A percentile compares a stretch with the other conserved stretches of the same genome.
Conservation (phyloP, 1,284 basidiomycete genomes). For the Termitomyces sp. region DNA sequence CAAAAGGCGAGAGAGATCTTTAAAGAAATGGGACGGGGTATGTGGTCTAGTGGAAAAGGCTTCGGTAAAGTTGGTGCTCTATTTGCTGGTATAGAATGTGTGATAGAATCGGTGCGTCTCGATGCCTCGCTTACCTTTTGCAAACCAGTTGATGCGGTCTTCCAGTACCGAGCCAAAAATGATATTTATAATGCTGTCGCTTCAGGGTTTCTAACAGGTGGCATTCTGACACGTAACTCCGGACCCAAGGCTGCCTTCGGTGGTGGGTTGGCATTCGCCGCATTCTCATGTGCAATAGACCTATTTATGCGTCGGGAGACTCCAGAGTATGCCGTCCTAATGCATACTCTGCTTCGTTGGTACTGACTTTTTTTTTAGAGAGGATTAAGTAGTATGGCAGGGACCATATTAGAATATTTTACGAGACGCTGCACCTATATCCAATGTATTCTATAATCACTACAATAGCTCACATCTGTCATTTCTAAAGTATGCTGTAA, state of each 20-base stretch:
- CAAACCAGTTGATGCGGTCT: conserved; percentile 5
- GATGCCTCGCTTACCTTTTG: not conserved
- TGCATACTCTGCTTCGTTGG: not conserved
- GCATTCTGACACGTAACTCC: conserved; percentile 78
- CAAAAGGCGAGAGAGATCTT: conserved; percentile 87
- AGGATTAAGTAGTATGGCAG: conserved; percentile 29
- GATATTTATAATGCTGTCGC: conserved; percentile 83
- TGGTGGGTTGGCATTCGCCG: conserved; percentile 86
- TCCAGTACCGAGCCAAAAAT: conserved; percentile 91
- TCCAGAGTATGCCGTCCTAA: conserved; percentile 60
- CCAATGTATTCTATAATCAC: conserved; percentile 19
- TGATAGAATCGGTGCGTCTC: conserved; percentile 86
- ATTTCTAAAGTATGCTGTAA: not conserved
- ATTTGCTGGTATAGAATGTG: conserved; percentile 92
- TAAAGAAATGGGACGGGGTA: conserved; percentile 91
- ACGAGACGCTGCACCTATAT: conserved; percentile 16
- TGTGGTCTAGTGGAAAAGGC: conserved; percentile 88
- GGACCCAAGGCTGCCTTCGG: conserved; percentile 79
- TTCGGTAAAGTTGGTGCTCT: conserved; percentile 95
- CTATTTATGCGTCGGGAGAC: conserved; percentile 82
- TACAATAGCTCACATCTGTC: not conserved
- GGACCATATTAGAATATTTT: conserved; percentile 16
- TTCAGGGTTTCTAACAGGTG: conserved; percentile 73
- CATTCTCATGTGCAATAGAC: conserved; percentile 88
- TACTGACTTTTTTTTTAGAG: conserved; percentile 22